Evolutionary conservation across 352 stramenopile species (phyloP).

Genomic region (Phytopythium kandeliae): DNA sequence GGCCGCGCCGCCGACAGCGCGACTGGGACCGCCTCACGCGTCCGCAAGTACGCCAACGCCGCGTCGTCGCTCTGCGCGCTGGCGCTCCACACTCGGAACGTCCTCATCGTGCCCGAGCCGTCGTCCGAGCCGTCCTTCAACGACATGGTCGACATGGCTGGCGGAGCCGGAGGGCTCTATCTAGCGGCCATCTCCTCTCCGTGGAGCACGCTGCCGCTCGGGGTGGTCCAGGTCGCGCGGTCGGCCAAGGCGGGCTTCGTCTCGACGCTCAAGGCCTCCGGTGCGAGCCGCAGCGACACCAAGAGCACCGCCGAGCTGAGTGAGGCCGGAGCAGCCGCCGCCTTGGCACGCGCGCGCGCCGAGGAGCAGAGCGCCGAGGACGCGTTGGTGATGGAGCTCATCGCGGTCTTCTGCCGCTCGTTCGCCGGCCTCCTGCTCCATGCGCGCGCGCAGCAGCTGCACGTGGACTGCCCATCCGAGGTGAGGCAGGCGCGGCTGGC

Average conservation of each 20-base stretch:
- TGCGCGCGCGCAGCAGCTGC: conserved; percentile 38
- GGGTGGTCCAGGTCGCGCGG: conserved; percentile 63
- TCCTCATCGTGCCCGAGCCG: conserved; percentile 33
- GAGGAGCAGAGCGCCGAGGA: conserved; percentile 44
- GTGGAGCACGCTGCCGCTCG: conserved; percentile 39
- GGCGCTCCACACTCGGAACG: conserved; percentile 14
- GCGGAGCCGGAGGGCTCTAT: conserved; percentile 51
- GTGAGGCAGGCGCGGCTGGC: conserved; percentile 43
- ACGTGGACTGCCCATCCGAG: conserved; percentile 39
- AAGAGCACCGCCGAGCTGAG: conserved; percentile 13
- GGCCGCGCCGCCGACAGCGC: conserved; percentile 2
- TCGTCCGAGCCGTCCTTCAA: conserved; percentile 55
- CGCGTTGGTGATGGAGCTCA: conserved; percentile 42
- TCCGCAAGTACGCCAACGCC: conserved; percentile 58
- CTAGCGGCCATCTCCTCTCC: conserved; percentile 48
- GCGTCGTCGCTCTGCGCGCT: conserved; percentile 54
- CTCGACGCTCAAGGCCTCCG: conserved; percentile 3
- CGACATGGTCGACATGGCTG: conserved; percentile 59
- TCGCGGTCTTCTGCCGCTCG: conserved; percentile 44
- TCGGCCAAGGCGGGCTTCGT: conserved; percentile 18
- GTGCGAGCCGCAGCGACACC: background rate
- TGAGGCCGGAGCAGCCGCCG: conserved; percentile 10
- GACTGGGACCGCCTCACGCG: conserved; percentile 13
- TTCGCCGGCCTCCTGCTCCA: conserved; percentile 61
- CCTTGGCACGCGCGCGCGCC: conserved; percentile 32